Evolutionary conservation across 495 filamentous ascomycete genomes (phyloP).

Genomic region (Trichocladium antarcticum): DNA sequence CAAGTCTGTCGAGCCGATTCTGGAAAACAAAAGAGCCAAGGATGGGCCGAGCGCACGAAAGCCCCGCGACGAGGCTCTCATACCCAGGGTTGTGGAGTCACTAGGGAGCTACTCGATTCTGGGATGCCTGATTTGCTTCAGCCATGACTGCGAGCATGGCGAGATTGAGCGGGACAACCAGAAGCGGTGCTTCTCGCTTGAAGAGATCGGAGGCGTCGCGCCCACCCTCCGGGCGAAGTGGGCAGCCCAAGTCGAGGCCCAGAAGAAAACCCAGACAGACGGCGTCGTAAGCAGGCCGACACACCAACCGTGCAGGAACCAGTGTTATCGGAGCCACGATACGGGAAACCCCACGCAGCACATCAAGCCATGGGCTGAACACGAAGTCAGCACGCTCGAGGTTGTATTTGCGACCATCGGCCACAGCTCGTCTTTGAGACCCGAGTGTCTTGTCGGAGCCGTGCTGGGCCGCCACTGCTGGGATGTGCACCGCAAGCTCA

Average conservation of each 20-base stretch:
- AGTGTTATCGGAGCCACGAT: constrained; percentile 31
- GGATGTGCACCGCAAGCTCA: constrained; percentile 40
- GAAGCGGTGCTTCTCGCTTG: constrained; percentile 34
- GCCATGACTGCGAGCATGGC: constrained; percentile 41
- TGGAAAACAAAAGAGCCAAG: constrained; percentile 38
- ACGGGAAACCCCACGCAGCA: constrained; percentile 16
- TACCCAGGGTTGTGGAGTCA: constrained; percentile 27
- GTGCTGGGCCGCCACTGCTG: constrained; percentile 38
- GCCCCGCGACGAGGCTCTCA: constrained; percentile 14
- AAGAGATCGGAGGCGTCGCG: constrained; percentile 19
- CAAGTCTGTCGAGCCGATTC: constrained; percentile 32
- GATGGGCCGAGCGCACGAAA: constrained; percentile 28
- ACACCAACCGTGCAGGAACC: constrained; percentile 29
- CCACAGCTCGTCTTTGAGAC: constrained; percentile 23
- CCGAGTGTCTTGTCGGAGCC: constrained; percentile 34
- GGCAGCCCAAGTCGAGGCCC: constrained; percentile 17
- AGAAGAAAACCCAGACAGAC: constrained; percentile 5
- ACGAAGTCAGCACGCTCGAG: constrained; percentile 31
- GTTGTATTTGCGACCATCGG: constrained; percentile 29
- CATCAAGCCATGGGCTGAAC: constrained; percentile 29
- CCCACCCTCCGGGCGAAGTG: constrained; percentile 19
- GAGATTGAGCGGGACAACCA: constrained; percentile 39
- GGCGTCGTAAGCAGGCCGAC: constrained; percentile 1
- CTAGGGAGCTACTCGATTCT: constrained; percentile 36
- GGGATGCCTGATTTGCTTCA: constrained; percentile 38